Percentiles rank a stretch among this genome's conserved stretches.
Conservation (phyloP, 73 alveolate genomes). For the Blepharisma japonicum region DNA sequence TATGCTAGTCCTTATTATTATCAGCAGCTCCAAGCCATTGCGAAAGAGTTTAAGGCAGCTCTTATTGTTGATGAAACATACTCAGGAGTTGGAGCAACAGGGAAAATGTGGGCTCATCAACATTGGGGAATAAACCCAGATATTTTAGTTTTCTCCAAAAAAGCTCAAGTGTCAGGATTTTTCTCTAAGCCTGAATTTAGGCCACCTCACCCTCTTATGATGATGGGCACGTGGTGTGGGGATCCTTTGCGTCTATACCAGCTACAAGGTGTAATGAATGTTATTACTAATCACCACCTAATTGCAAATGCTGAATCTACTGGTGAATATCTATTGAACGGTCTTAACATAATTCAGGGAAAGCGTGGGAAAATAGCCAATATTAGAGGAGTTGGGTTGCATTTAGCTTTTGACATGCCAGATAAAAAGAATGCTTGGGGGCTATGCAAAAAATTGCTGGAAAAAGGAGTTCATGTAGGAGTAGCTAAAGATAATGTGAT, state of each 20-base stretch:
- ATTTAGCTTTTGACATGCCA: slow-evolving; percentile 45
- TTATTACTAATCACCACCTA: slow-evolving; percentile 2
- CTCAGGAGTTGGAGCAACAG: slow-evolving; percentile 56
- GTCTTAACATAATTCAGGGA: slow-evolving; percentile 33
- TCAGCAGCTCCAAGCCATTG: slow-evolving; percentile 39
- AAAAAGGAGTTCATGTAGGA: background rate
- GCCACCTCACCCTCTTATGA: slow-evolving; percentile 8
- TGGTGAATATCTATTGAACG: slow-evolving; percentile 39
- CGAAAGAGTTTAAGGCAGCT: slow-evolving; percentile 43
- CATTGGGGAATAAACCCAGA: slow-evolving; percentile 58
- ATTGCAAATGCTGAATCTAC: slow-evolving; percentile 32
- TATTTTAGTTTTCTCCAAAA: slow-evolving; percentile 54
- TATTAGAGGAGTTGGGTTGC: slow-evolving; percentile 57
- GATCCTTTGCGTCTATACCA: slow-evolving; percentile 31
- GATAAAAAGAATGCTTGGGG: slow-evolving; percentile 19
- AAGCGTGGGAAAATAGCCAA: slow-evolving; percentile 29
- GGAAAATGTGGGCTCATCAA: slow-evolving; percentile 64
- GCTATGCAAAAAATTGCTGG: background rate
- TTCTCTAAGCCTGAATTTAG: slow-evolving; percentile 36
- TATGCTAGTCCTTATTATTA: slow-evolving; percentile 61
- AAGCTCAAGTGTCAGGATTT: slow-evolving; percentile 52
- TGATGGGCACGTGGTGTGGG: slow-evolving; percentile 19
- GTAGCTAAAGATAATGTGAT: background rate
- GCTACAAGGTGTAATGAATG: background rate
- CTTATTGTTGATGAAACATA: slow-evolving; percentile 61